A percentile compares a stretch with the other conserved stretches of the same genome.
Conservation (phyloP, 495 filamentous ascomycete species). For the Penicillium salamii region DNA sequence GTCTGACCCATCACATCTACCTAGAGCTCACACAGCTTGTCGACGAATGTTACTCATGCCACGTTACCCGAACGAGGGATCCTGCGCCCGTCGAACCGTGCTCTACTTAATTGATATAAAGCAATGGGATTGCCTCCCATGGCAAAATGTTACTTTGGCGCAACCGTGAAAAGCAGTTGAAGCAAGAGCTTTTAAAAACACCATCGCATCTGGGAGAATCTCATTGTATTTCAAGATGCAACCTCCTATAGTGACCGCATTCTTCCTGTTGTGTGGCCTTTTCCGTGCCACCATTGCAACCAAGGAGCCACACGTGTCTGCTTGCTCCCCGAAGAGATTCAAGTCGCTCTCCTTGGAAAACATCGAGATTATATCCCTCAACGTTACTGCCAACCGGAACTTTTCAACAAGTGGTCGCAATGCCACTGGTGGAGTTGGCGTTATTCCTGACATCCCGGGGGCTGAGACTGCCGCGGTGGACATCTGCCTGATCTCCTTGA, state of each 20-base stretch:
- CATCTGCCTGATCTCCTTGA: conserved; percentile 43
- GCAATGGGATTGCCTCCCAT: too few species aligned
- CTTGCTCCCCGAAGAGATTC: background rate
- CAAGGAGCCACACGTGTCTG: background rate
- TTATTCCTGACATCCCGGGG: conserved; percentile 3
- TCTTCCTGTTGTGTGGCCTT: background rate
- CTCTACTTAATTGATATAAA: too few species aligned
- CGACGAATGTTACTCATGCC: too few species aligned
- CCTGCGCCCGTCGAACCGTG: too few species aligned
- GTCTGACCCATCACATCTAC: too few species aligned
- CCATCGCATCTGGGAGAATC: too few species aligned
- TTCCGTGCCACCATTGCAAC: background rate
- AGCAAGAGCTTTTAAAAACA: too few species aligned
- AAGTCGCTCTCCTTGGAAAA: background rate
- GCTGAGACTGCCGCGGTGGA: background rate
- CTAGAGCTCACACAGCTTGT: too few species aligned
- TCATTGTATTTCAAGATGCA: background rate
- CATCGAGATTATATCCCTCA: conserved; percentile 1
- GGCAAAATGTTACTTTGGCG: too few species aligned
- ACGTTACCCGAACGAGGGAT: too few species aligned
- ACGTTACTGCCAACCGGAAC: conserved; percentile 4
- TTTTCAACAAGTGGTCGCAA: conserved; percentile 12
- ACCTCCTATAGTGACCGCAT: background rate
- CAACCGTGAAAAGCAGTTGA: too few species aligned
- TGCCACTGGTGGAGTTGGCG: conserved; percentile 10